Conservation (phyloP, 768 basidiomycete species). For the Rhodotorula diobovata region DNA sequence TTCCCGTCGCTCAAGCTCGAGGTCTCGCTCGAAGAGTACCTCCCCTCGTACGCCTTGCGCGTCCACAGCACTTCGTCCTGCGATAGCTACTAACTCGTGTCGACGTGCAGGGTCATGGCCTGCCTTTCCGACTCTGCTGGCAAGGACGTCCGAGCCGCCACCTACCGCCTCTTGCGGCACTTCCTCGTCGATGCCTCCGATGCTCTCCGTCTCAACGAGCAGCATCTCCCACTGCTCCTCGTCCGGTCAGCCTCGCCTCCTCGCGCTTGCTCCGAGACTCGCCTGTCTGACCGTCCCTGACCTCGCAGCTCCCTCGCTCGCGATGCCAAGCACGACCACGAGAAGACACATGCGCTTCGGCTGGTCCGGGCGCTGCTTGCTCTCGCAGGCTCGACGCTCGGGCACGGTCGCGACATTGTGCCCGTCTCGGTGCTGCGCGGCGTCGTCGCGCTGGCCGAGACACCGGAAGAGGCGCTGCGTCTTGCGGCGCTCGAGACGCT, state of each 20-base stretch:
- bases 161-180: slow-evolving; percentile 78
- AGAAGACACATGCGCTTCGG: slow-evolving; percentile 88
- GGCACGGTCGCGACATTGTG: slow-evolving; percentile 43
- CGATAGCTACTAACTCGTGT: neutral
- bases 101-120: slow-evolving; percentile 62
- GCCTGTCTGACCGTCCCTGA: neutral
- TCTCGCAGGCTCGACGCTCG: slow-evolving; percentile 1
- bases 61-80: neutral
- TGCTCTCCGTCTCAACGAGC: slow-evolving; percentile 60
- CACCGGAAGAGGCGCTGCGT: slow-evolving; percentile 81
- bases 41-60: slow-evolving; percentile 61
- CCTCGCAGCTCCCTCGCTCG: slow-evolving; percentile 56
- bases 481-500: slow-evolving; percentile 77
- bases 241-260: slow-evolving; percentile 61
- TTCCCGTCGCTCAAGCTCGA: slow-evolving; percentile 73
- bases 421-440: slow-evolving; percentile 77
- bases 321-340: slow-evolving; percentile 73
- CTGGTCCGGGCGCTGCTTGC: slow-evolving; percentile 62
- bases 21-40: slow-evolving; percentile 62
- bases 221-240: slow-evolving; percentile 80
- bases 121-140: slow-evolving; percentile 70
- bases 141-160: slow-evolving; percentile 69
- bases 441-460: slow-evolving; percentile 87
- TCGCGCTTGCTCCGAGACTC: neutral
- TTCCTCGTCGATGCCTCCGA: slow-evolving; percentile 67